Base-by-base conservation (phyloP, 495 filamentous ascomycete genomes). In the Talaromyces borbonicus region DNA sequence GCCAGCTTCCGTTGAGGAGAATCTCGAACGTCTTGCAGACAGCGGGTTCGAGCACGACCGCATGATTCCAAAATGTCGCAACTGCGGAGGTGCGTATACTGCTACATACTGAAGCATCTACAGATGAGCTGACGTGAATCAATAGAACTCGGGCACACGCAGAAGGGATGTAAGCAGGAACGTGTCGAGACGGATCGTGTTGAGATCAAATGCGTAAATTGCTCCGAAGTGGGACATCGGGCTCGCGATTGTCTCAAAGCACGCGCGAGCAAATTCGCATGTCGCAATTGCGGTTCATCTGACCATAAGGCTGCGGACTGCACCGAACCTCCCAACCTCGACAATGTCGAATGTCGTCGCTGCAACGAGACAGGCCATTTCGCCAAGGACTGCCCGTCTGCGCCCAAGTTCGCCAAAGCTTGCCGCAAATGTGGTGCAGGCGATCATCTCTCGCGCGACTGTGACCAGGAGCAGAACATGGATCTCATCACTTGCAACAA, bases 301-400 rank as follows among this genome's bases (percentile, higher is more conserved):
- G 75, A 77, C 3, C 84, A 87, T 50, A 69, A 63, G 12, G 65
- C 75, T 9, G 56, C 67, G 12, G 81, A 85, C 1, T 87, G 83
- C 51, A 58, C 81, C 0, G 70, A 93, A 60, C 85, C 85, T 20
- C 83, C 80, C 23, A 81, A 79, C 43, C 78, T 83, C 18, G 79
- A 73, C 12, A 73, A 73, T 43, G 79, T 93, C 3, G 87, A 95
- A 60, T 96, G 90, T 60, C 81, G 79, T 38, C 80, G 81, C 36
- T 93, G 89, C 63, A 69, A 73, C 27, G 71, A 84, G 61, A 83
- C 74, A 43, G 90, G 90, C 4, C 90, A 95, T 52, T 92, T 90
- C 61, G 77, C 84, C 2, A 77, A 77, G 47, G 87, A 94, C 50
- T 96, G 90, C 55, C 87, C 86, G 24, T 69, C 78, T 51, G 66